These are phyloP conservation scores for Punica granatum DNA, from an alignment of 345 rosid genomes.

Conservation along the genomic window DNA sequence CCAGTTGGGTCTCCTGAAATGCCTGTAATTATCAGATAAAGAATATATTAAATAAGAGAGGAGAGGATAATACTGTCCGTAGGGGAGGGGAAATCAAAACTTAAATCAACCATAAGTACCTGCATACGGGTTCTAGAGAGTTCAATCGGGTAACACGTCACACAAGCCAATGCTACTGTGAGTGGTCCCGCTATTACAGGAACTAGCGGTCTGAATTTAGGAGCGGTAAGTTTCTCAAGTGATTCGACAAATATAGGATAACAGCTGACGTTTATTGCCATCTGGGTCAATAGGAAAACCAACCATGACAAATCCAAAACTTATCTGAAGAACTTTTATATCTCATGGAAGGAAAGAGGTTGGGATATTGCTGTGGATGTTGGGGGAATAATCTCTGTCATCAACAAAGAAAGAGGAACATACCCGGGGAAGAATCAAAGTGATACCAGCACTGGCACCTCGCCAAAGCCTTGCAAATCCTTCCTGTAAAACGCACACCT, in stretches of 20 bases:
- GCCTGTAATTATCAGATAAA: slow-evolving; percentile 34
- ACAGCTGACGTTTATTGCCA: slow-evolving; percentile 87
- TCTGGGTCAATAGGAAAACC: slow-evolving; percentile 48
- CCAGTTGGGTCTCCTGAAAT: slow-evolving; percentile 55
- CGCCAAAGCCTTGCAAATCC: slow-evolving; percentile 88
- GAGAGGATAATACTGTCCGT: no score
- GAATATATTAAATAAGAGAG: not conserved
- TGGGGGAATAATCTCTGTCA: no score
- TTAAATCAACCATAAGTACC: slow-evolving; percentile 25
- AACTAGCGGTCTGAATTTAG: slow-evolving; percentile 42
- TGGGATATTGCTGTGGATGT: slow-evolving; percentile 50
- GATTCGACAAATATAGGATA: slow-evolving; percentile 75
- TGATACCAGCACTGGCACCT: slow-evolving; percentile 95
- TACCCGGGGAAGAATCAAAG: slow-evolving; percentile 90
- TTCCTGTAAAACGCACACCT: slow-evolving; percentile 58
- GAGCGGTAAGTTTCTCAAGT: slow-evolving; percentile 59
- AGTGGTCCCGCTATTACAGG: slow-evolving; percentile 75
- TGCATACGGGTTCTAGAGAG: slow-evolving; percentile 99
- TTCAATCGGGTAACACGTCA: slow-evolving; percentile 87
- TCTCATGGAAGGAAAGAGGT: no score
- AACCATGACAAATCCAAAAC: no score
- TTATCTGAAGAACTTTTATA: no score
- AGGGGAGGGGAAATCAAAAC: not conserved
- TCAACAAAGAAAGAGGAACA: no score
- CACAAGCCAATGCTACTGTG: slow-evolving; percentile 90